phyloP scores from a whole-genome alignment of 257 asterid genomes.

The Thymus mandschuricus region DNA sequence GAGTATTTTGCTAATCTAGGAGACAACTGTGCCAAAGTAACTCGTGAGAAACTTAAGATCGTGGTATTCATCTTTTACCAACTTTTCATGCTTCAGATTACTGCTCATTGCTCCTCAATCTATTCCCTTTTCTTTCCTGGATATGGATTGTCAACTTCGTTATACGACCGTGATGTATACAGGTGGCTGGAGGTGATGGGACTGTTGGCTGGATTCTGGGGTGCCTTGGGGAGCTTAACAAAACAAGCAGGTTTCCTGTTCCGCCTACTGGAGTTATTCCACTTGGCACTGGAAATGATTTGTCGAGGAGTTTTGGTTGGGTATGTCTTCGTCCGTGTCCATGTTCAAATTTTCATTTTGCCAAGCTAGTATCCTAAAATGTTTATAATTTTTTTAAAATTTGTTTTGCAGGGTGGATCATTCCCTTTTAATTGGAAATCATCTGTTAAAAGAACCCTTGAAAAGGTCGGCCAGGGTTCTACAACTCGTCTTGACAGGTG shows the following conservation, averaged over 20 bases:
- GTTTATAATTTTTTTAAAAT: not conserved
- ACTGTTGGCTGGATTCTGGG: slow-evolving; percentile 99
- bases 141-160: not conserved
- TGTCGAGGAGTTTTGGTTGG: slow-evolving; percentile 97
- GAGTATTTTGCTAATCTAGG: slow-evolving; percentile 84
- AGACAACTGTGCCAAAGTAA: slow-evolving; percentile 76
- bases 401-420: slow-evolving; percentile 77
- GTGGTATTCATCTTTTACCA: slow-evolving; percentile 60
- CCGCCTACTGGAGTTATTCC: slow-evolving; percentile 90
- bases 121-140: not conserved
- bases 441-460: slow-evolving; percentile 82
- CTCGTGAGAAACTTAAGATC: slow-evolving; percentile 84
- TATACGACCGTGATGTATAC: slow-evolving; percentile 32
- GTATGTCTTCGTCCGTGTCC: slow-evolving; percentile 48
- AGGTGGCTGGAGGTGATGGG: slow-evolving; percentile 99
- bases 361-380: slow-evolving; percentile 33
- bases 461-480: slow-evolving; percentile 61
- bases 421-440: slow-evolving; percentile 96
- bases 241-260: slow-evolving; percentile 63
- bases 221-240: slow-evolving; percentile 84
- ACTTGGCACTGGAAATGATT: slow-evolving; percentile 98
- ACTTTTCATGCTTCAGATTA: slow-evolving; percentile 9
- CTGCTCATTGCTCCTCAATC: not conserved
- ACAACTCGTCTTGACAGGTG: slow-evolving; percentile 76
- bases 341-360: slow-evolving; percentile 19